These are phyloP conservation scores for Biscogniauxia sp. DNA, from an alignment of 2,329 filamentous ascomycete species.

Conservation along the genomic window DNA sequence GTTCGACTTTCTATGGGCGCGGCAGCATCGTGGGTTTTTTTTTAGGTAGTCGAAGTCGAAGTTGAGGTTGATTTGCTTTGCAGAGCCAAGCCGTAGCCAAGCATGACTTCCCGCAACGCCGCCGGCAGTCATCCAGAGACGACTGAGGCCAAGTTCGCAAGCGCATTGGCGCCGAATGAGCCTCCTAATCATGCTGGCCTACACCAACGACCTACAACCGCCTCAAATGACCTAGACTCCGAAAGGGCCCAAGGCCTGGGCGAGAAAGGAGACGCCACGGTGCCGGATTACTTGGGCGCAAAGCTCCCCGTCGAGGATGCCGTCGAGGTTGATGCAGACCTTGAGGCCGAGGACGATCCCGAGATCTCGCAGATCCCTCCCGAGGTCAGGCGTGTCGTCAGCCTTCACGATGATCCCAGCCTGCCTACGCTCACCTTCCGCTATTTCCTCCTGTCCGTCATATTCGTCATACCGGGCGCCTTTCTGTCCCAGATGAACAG, in stretches of 20 bases:
- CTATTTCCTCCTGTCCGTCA: slow-evolving; percentile 53
- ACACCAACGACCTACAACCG: not conserved
- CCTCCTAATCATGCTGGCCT: not conserved
- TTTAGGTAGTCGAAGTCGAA: too few relatives aligned
- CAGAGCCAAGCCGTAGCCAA: not conserved
- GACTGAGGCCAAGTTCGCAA: not conserved
- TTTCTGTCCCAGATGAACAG: slow-evolving; percentile 56
- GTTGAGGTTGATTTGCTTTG: not conserved
- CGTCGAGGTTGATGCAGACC: slow-evolving; percentile 26
- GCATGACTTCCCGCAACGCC: not conserved
- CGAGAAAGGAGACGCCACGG: not conserved
- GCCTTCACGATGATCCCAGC: slow-evolving; percentile 54
- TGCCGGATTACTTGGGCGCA: slow-evolving; percentile 7
- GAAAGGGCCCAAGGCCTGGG: not conserved
- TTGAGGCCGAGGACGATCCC: slow-evolving; percentile 43
- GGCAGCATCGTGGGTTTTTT: not conserved
- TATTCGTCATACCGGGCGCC: slow-evolving; percentile 57
- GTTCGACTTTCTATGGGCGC: not conserved
- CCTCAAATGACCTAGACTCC: not conserved
- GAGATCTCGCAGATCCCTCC: slow-evolving; percentile 52
- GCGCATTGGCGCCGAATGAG: not conserved
- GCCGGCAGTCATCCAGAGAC: not conserved
- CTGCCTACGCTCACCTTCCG: slow-evolving; percentile 58
- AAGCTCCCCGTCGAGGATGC: slow-evolving; percentile 22
- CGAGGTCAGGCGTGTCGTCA: slow-evolving; percentile 56